phyloP scores from a whole-genome alignment of 345 rosid species.

The Eucalyptus dawsonii region DNA sequence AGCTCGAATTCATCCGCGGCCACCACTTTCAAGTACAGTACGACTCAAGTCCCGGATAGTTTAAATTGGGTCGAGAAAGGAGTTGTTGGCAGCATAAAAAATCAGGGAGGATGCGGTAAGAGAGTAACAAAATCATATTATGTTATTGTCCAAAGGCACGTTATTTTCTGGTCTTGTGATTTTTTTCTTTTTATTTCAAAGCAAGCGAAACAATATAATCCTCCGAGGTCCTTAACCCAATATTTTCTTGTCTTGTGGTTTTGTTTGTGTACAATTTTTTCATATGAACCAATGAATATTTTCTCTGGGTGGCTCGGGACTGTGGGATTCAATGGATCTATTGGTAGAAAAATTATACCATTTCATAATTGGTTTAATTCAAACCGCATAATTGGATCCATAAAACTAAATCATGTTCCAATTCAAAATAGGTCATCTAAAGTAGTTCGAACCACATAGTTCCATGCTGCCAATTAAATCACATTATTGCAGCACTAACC shows the following conservation, averaged over 20 bases:
- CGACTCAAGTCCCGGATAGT: neutral
- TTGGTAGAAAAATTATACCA: too few relatives aligned
- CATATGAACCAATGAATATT: neutral
- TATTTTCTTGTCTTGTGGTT: too few relatives aligned
- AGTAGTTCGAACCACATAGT: too few relatives aligned
- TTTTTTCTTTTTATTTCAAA: neutral
- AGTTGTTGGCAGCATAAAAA: neutral
- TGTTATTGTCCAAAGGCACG: neutral
- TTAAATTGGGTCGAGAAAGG: constrained; percentile 18
- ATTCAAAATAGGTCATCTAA: too few relatives aligned
- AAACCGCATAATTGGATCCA: too few relatives aligned
- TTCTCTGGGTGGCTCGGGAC: too few relatives aligned
- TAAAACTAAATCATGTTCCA: too few relatives aligned
- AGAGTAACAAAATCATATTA: neutral
- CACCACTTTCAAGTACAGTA: constrained; percentile 1
- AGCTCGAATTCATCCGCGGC: neutral
- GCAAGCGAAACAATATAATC: neutral
- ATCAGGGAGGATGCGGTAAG: constrained; percentile 29
- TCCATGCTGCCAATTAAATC: too few relatives aligned
- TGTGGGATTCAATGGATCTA: too few relatives aligned
- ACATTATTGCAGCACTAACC: too few relatives aligned
- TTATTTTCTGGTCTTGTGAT: neutral
- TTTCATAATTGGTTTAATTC: too few relatives aligned
- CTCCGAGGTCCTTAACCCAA: neutral
- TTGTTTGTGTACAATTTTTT: neutral